phyloP scores from a whole-genome alignment of 148 eudicot genomes.

The Rhododendron griersonianum region DNA sequence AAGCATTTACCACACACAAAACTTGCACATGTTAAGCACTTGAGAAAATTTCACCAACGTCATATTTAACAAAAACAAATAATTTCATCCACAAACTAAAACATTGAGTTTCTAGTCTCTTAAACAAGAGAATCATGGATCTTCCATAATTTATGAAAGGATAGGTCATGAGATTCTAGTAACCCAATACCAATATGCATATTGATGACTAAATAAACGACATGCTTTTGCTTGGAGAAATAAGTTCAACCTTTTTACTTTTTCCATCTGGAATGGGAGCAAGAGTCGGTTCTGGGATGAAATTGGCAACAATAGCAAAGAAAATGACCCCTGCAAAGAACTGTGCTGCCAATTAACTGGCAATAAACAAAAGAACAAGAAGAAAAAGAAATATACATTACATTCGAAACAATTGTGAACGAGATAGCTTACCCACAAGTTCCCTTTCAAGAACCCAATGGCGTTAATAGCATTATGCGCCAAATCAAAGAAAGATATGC shows the following conservation, averaged over 20 bases:
- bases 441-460: slow-evolving; percentile 90
- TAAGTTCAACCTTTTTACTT: slow-evolving; percentile 58
- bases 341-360: slow-evolving; percentile 37
- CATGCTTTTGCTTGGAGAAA: slow-evolving; percentile 9
- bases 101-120: not conserved
- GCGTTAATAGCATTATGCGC: slow-evolving; percentile 96
- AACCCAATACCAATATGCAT: not conserved
- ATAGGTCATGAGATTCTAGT: not conserved
- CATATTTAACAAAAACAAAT: not conserved
- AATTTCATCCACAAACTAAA: not conserved
- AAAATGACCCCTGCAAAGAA: slow-evolving; percentile 97
- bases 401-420: not conserved
- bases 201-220: slow-evolving; percentile 1
- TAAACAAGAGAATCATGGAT: not conserved
- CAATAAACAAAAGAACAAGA: slow-evolving; percentile 7
- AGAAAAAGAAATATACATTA: not conserved
- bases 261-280: slow-evolving; percentile 57
- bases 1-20: not conserved
- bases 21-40: not conserved
- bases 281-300: slow-evolving; percentile 91
- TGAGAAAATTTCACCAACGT: not conserved
- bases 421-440: slow-evolving; percentile 66
- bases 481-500: slow-evolving; percentile 97
- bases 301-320: slow-evolving; percentile 82
- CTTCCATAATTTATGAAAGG: not conserved